phyloP scores from a whole-genome alignment of 345 rosid genomes.

The Dovyalis caffra region DNA sequence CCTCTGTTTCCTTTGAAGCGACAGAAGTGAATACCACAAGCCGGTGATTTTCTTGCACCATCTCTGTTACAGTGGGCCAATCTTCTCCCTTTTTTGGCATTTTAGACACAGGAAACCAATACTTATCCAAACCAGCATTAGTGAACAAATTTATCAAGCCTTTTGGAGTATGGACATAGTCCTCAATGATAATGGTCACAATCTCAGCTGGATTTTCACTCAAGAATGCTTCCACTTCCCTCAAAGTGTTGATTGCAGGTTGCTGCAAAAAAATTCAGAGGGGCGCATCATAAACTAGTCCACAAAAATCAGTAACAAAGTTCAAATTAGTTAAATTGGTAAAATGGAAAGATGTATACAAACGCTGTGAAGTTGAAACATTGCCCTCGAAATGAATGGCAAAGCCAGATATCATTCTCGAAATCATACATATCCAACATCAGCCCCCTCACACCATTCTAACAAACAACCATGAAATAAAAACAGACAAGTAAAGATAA shows the following conservation, averaged over 20 bases:
- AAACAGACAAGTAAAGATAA: not conserved
- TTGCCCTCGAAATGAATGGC: conserved; percentile 91
- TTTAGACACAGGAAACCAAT: conserved; percentile 79
- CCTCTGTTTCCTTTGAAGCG: conserved; percentile 90
- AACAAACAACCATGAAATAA: conserved; percentile 25
- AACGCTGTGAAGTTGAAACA: conserved; percentile 98
- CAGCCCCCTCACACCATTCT: conserved; percentile 97
- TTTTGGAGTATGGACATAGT: conserved; percentile 87
- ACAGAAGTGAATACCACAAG: conserved; percentile 90
- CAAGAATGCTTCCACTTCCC: conserved; percentile 88
- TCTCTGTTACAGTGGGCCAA: conserved; percentile 91
- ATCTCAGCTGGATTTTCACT: conserved; percentile 76
- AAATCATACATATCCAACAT: conserved; percentile 99
- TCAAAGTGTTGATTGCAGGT: conserved; percentile 86
- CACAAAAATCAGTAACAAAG: not conserved
- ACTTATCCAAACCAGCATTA: conserved; percentile 80
- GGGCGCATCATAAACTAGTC: conserved; percentile 5
- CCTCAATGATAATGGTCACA: conserved; percentile 87
- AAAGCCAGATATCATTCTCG: conserved; percentile 84
- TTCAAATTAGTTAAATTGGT: not conserved
- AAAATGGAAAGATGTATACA: conserved; percentile 42
- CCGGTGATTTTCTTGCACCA: conserved; percentile 79
- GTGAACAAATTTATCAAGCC: conserved; percentile 68
- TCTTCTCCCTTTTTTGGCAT: conserved; percentile 95
- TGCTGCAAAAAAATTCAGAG: conserved; percentile 45